Percentiles rank a stretch among this genome's conserved stretches.
Evolutionary conservation across 169 alveolate species (phyloP).

Genomic region (Plasmodium gallinaceum): DNA sequence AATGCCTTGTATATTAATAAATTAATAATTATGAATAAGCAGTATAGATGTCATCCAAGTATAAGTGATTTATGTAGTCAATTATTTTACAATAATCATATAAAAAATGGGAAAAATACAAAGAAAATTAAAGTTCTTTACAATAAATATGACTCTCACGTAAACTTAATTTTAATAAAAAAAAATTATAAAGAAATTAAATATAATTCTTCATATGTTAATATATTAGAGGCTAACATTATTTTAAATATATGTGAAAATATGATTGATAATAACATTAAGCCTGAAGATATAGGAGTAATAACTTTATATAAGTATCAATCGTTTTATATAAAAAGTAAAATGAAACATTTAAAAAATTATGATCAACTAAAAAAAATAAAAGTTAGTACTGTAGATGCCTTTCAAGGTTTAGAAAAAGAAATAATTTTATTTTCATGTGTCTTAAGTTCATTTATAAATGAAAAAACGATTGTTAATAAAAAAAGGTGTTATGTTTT

Average conservation of each 20-base stretch:
- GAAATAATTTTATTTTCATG: constrained; percentile 61
- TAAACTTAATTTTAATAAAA: constrained; percentile 26
- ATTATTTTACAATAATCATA: constrained; percentile 45
- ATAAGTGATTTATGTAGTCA: constrained; percentile 67
- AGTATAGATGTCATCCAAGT: constrained; percentile 73
- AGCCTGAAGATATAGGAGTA: constrained; percentile 46
- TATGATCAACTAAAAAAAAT: constrained; percentile 10
- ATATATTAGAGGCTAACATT: constrained; percentile 33
- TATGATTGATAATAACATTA: constrained; percentile 39
- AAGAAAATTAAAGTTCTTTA: constrained; percentile 11
- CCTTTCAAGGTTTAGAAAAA: constrained; percentile 74
- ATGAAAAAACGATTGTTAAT: neutral
- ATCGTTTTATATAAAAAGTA: constrained; percentile 18
- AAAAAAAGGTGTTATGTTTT: neutral
- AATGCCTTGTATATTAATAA: constrained; percentile 14
- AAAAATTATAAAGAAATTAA: constrained; percentile 15
- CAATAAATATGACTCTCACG: constrained; percentile 26
- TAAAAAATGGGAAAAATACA: constrained; percentile 46
- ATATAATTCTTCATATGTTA: constrained; percentile 11
- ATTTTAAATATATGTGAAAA: constrained; percentile 59
- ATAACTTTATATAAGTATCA: constrained; percentile 27
- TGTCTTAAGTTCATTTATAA: constrained; percentile 4
- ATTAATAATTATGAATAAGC: constrained; percentile 48
- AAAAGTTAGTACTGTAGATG: constrained; percentile 75
- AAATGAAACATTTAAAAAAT: constrained; percentile 21